Conservation (phyloP, 2,329 filamentous ascomycete species). For the Chaetomium strumarium region DNA sequence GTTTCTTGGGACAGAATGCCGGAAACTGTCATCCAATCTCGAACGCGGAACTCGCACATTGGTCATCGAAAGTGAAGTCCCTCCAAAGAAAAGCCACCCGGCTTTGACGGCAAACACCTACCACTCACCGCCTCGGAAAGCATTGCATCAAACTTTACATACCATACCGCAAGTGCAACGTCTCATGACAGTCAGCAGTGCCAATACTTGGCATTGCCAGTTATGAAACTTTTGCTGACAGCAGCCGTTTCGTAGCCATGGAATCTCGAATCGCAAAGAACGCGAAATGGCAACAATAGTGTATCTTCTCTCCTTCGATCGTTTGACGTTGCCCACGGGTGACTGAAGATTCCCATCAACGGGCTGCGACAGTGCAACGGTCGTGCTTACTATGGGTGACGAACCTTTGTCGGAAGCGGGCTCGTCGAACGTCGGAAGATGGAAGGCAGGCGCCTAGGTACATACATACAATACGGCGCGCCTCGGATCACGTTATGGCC, state of each 20-base stretch:
- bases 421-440: slow-evolving; percentile 12
- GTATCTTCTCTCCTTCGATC: too few species aligned
- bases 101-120: background rate
- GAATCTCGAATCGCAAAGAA: too few species aligned
- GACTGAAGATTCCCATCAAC: slow-evolving; percentile 1
- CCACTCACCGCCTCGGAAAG: background rate
- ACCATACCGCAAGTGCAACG: background rate
- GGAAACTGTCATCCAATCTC: background rate
- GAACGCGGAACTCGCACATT: background rate
- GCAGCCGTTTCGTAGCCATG: too few species aligned
- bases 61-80: background rate
- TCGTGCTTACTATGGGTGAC: background rate
- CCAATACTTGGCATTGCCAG: too few species aligned
- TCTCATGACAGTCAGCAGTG: too few species aligned
- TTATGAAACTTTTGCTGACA: too few species aligned
- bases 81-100: background rate
- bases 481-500: background rate
- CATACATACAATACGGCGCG: background rate
- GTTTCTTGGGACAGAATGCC: background rate
- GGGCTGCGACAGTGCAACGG: background rate
- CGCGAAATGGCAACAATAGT: too few species aligned
- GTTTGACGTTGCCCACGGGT: too few species aligned
- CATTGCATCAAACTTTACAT: background rate
- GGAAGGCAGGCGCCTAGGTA: background rate
- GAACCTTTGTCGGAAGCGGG: slow-evolving; percentile 4